Conservation (phyloP, 345 rosid genomes). For the Carallia brachiata region DNA sequence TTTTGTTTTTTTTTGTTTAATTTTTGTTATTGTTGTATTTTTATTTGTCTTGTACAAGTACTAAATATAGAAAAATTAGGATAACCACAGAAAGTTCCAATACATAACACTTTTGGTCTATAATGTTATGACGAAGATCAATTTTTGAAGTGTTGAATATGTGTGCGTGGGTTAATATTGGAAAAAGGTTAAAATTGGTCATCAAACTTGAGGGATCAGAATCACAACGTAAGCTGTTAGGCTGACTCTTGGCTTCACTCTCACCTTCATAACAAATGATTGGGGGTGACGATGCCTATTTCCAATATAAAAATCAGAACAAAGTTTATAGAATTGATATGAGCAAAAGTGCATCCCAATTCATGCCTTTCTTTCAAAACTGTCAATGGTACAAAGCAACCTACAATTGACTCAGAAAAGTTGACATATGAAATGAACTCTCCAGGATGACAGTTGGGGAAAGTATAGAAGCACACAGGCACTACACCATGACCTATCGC, state of each 20-base stretch:
- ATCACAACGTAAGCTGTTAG: no score
- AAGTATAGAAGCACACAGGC: not conserved
- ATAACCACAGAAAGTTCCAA: no score
- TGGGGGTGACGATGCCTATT: no score
- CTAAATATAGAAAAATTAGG: no score
- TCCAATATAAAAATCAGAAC: not conserved
- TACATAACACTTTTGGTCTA: no score
- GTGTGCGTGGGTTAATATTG: no score
- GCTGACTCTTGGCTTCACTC: no score
- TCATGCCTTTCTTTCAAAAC: constrained; percentile 13
- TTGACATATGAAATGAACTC: constrained; percentile 12
- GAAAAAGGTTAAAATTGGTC: no score
- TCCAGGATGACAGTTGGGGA: not conserved
- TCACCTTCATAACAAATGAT: no score
- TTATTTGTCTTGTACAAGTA: not conserved
- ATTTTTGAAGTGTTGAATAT: no score
- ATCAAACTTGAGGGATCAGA: no score
- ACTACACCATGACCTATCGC: constrained; percentile 1
- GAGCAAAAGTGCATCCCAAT: constrained; percentile 5
- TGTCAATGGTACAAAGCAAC: constrained; percentile 2
- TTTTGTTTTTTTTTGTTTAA: not conserved
- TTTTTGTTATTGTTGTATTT: constrained; percentile 7
- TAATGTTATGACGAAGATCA: no score
- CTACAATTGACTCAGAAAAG: constrained; percentile 13
- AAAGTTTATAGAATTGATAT: not conserved